Percentiles rank a stretch among this genome's conserved stretches.
phyloP scores from a whole-genome alignment of 305 asterid species.

The Euphrasia arctica region DNA sequence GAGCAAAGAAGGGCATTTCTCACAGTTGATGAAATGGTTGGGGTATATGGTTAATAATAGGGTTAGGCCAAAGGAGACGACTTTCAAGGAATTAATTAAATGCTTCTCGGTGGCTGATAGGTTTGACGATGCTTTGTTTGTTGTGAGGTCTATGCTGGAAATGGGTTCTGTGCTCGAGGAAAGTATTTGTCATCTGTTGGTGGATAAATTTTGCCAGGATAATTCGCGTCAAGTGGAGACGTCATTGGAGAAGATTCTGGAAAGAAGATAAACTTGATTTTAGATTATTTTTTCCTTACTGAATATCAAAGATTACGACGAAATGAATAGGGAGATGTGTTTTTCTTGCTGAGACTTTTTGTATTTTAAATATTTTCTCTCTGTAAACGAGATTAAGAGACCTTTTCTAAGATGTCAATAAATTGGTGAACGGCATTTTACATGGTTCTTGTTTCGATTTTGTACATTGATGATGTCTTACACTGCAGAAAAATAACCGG shows the following conservation, averaged over 20 bases:
- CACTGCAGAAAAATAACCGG: slow-evolving; percentile 2
- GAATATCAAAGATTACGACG: slow-evolving; percentile 23
- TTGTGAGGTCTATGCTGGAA: slow-evolving; percentile 49
- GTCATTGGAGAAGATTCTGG: slow-evolving; percentile 29
- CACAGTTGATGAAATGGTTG: slow-evolving; percentile 47
- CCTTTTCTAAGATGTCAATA: neutral
- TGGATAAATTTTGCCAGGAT: slow-evolving; percentile 45
- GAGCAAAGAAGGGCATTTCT: slow-evolving; percentile 39
- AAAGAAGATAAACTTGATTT: slow-evolving; percentile 22
- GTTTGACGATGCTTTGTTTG: slow-evolving; percentile 41
- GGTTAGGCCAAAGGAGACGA: slow-evolving; percentile 43
- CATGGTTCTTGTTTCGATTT: neutral
- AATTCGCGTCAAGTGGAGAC: slow-evolving; percentile 25
- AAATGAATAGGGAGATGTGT: slow-evolving; percentile 14
- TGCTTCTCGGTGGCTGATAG: slow-evolving; percentile 38
- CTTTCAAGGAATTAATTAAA: slow-evolving; percentile 46
- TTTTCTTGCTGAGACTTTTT: neutral
- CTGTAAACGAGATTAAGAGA: slow-evolving; percentile 14
- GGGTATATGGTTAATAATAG: slow-evolving; percentile 35
- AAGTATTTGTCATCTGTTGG: slow-evolving; percentile 34
- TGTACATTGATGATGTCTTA: slow-evolving; percentile 2
- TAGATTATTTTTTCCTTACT: neutral
- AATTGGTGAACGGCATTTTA: neutral
- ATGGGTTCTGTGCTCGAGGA: slow-evolving; percentile 39
- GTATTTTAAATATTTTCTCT: neutral